phyloP scores from a whole-genome alignment of 2,329 filamentous ascomycete genomes.

The Colletotrichum limetticola region DNA sequence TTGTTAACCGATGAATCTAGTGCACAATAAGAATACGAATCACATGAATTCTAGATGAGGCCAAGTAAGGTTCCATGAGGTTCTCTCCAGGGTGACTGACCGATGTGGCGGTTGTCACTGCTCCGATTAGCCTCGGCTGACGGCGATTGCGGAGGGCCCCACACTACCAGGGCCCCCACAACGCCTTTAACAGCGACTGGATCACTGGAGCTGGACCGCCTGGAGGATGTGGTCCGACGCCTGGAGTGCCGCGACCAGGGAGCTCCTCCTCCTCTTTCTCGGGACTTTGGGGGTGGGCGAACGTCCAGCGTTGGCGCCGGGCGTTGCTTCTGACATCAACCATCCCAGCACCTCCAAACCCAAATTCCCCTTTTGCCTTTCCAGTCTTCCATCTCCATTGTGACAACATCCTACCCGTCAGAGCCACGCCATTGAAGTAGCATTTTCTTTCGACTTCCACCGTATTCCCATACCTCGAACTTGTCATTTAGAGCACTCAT shows the following conservation, averaged over 20 bases:
- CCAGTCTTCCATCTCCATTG: background rate
- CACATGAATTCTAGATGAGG: background rate
- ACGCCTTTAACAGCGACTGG: conserved; percentile 12
- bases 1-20: background rate
- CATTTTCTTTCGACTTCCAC: conserved; percentile 9
- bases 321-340: conserved; percentile 27
- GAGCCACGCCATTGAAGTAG: background rate
- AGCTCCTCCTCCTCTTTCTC: background rate
- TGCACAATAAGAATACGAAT: background rate
- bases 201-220: conserved; percentile 4
- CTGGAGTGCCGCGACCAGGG: conserved; percentile 27
- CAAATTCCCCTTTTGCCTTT: background rate
- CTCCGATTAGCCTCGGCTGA: conserved; percentile 32
- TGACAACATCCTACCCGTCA: background rate
- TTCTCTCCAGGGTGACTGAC: conserved; percentile 9
- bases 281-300: background rate
- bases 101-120: conserved; percentile 4
- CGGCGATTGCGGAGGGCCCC: conserved; percentile 21
- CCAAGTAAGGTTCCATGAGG: conserved; percentile 14
- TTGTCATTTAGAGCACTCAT: background rate
- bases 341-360: conserved; percentile 10
- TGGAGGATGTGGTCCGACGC: background rate
- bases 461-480: background rate
- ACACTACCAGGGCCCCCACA: conserved; percentile 13
- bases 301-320: background rate